Conservation (phyloP, 495 filamentous ascomycete species). For the Astrothelium macrocarpum region DNA sequence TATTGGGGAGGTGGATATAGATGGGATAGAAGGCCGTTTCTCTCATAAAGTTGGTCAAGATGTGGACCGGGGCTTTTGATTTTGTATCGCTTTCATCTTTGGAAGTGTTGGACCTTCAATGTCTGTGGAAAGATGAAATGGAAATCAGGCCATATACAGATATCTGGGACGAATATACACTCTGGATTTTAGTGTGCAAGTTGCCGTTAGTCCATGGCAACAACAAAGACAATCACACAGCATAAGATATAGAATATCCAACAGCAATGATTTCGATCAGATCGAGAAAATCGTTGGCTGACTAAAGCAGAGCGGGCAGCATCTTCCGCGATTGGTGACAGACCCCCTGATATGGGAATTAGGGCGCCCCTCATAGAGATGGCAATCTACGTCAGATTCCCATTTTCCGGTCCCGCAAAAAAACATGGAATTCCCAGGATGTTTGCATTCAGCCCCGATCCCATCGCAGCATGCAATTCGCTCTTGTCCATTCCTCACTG, state of each 20-base stretch:
- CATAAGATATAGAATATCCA: background rate
- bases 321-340: background rate
- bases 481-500: background rate
- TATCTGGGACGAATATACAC: background rate
- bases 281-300: background rate
- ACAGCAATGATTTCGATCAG: background rate
- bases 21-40: background rate
- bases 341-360: background rate
- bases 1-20: conserved; percentile 44
- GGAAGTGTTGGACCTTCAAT: background rate
- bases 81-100: background rate
- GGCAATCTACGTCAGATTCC: conserved; percentile 3
- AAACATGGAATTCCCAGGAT: background rate
- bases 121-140: background rate
- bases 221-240: too few relatives aligned
- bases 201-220: too few relatives aligned
- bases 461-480: background rate
- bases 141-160: background rate
- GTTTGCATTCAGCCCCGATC: background rate
- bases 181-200: too few relatives aligned
- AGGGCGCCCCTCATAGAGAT: background rate
- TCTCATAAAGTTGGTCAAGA: background rate
- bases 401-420: conserved; percentile 2
- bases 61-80: background rate
- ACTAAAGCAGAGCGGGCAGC: background rate